Evolutionary conservation across 768 basidiomycete species (phyloP).

Genomic region (Megacollybia marginata): DNA sequence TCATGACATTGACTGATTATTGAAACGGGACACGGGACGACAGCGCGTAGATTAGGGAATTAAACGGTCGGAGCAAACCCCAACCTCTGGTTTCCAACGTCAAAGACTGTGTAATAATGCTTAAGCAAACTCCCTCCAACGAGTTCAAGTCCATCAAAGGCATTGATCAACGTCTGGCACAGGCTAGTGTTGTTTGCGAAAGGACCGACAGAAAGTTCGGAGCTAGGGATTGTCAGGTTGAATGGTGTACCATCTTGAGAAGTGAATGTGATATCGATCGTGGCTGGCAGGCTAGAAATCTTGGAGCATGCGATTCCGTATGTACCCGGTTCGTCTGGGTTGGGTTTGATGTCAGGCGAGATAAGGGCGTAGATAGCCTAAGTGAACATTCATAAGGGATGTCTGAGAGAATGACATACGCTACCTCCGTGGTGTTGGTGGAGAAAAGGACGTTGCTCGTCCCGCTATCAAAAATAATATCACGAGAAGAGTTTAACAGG

Average conservation of each 20-base stretch:
- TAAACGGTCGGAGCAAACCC: constrained; percentile 37
- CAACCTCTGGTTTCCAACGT: constrained; percentile 39
- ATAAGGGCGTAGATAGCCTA: constrained; percentile 53
- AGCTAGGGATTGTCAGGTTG: constrained; percentile 51
- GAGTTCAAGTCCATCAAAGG: constrained; percentile 43
- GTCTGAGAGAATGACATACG: constrained; percentile 1
- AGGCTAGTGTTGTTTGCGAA: constrained; percentile 38
- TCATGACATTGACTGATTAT: no score
- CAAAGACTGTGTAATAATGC: constrained; percentile 56
- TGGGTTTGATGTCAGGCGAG: constrained; percentile 48
- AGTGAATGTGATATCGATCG: constrained; percentile 48
- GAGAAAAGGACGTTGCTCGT: constrained; percentile 49
- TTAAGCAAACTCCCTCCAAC: constrained; percentile 51
- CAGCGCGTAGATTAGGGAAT: no score
- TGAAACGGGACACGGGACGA: no score
- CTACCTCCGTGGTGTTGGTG: constrained; percentile 39
- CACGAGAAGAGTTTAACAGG: constrained; percentile 29
- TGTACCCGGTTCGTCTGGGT: constrained; percentile 42
- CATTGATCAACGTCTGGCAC: constrained; percentile 55
- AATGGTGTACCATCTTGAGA: constrained; percentile 39
- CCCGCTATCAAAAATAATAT: constrained; percentile 50
- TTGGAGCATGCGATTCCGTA: constrained; percentile 46
- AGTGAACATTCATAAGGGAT: not conserved
- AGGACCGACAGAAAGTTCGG: constrained; percentile 50
- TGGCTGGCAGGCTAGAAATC: constrained; percentile 39